phyloP scores from a whole-genome alignment of 805 yeast genomes.

The Sugiyamaella americana region DNA sequence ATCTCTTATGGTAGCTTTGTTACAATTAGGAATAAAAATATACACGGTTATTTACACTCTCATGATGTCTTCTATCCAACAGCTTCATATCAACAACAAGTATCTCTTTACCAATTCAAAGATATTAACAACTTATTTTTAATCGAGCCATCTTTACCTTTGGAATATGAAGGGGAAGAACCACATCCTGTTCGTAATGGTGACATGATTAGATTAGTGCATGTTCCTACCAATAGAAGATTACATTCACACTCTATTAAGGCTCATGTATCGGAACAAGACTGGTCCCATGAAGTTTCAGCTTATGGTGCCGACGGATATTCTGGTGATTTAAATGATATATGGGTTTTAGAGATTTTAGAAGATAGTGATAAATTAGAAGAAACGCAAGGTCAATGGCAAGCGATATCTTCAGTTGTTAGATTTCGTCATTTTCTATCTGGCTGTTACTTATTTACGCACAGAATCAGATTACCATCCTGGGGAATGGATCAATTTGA shows the following conservation, averaged over 20 bases:
- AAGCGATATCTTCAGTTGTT: constrained; percentile 49
- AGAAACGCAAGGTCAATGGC: constrained; percentile 19
- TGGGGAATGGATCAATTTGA: constrained; percentile 72
- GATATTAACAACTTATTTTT: constrained; percentile 63
- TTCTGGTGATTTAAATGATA: constrained; percentile 51
- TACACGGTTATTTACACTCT: constrained; percentile 66
- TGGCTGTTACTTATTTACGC: constrained; percentile 56
- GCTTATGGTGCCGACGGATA: constrained; percentile 50
- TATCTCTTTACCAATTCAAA: constrained; percentile 50
- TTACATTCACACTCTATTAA: constrained; percentile 21
- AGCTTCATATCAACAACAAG: constrained; percentile 61
- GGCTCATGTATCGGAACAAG: constrained; percentile 21
- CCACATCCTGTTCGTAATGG: constrained; percentile 45
- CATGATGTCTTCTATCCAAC: constrained; percentile 47
- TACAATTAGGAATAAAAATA: constrained; percentile 53
- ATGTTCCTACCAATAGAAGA: constrained; percentile 27
- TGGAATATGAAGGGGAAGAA: neutral
- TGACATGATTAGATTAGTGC: constrained; percentile 40
- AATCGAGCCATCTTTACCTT: constrained; percentile 36
- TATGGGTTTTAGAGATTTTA: constrained; percentile 47
- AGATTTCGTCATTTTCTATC: constrained; percentile 52
- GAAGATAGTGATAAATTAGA: constrained; percentile 29
- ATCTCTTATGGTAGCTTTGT: constrained; percentile 60
- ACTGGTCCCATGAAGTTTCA: constrained; percentile 23
- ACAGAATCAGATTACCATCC: constrained; percentile 52